Evolutionary conservation across 2,329 filamentous ascomycete genomes (phyloP).

Genomic region (Leptographium lundbergii): DNA sequence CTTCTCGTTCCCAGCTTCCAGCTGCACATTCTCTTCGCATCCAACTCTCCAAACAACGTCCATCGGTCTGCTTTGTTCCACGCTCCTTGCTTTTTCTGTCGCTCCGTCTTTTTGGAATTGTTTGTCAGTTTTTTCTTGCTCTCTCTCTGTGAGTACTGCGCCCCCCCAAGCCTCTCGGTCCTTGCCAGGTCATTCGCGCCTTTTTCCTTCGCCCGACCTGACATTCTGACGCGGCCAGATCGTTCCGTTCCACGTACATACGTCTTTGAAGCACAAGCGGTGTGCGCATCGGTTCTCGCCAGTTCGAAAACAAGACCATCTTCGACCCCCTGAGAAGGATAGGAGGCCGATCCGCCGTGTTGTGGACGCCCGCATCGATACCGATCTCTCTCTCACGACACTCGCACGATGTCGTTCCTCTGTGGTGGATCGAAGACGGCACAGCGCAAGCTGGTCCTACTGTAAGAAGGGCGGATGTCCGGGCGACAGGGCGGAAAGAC

Average conservation of each 20-base stretch:
- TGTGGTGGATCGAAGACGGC: constrained; percentile 72
- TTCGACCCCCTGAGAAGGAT: not conserved
- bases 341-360: not conserved
- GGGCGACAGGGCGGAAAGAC: constrained; percentile 10
- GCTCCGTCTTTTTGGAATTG: not conserved
- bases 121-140: not conserved
- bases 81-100: not conserved
- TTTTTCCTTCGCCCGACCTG: not conserved
- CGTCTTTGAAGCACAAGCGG: not conserved
- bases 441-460: constrained; percentile 89
- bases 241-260: not conserved
- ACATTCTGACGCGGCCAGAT: not conserved
- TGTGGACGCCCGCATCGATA: not conserved
- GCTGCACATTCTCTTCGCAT: not conserved
- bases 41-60: not conserved
- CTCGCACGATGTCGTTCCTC: constrained; percentile 29
- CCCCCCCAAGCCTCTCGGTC: not conserved
- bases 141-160: not conserved
- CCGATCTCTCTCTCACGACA: not conserved
- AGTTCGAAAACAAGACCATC: not conserved
- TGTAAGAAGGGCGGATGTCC: constrained; percentile 44
- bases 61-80: not conserved
- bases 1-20: not conserved
- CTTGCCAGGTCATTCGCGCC: not conserved
- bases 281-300: not conserved